These are phyloP conservation scores for Trichoderma pleuroti DNA, from an alignment of 2,329 filamentous ascomycete genomes.

Conservation along the genomic window DNA sequence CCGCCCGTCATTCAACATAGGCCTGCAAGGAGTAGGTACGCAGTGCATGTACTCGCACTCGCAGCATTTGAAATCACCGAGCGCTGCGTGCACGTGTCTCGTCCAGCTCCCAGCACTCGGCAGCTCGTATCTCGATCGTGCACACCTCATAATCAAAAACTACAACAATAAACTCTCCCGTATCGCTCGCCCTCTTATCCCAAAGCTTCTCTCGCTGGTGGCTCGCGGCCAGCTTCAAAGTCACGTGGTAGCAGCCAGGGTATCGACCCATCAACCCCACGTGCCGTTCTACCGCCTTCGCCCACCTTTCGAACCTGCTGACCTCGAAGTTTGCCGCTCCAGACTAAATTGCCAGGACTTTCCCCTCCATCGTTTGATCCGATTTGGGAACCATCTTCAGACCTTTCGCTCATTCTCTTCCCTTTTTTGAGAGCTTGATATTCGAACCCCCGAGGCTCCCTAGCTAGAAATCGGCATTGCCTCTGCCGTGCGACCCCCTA, in stretches of 20 bases:
- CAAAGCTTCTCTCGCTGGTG: neutral
- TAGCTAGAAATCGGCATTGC: neutral
- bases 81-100: neutral
- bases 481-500: slow-evolving; percentile 2
- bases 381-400: neutral
- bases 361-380: slow-evolving; percentile 10
- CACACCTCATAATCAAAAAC: neutral
- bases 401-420: neutral
- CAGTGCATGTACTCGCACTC: neutral
- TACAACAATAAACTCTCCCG: neutral
- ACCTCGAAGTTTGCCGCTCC: slow-evolving; percentile 13
- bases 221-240: neutral
- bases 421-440: neutral
- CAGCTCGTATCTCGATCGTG: too few species aligned
- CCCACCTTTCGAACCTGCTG: slow-evolving; percentile 17
- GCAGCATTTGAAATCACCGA: neutral
- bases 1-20: neutral
- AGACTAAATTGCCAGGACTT: slow-evolving; percentile 1
- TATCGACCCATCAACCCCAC: slow-evolving; percentile 18
- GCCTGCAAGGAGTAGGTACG: neutral
- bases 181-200: neutral
- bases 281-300: slow-evolving; percentile 19
- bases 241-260: slow-evolving; percentile 16
- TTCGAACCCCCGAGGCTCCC: neutral
- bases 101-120: neutral